These are phyloP conservation scores for Aphanomyces invadans DNA, from an alignment of 352 stramenopile species.

Conservation along the genomic window DNA sequence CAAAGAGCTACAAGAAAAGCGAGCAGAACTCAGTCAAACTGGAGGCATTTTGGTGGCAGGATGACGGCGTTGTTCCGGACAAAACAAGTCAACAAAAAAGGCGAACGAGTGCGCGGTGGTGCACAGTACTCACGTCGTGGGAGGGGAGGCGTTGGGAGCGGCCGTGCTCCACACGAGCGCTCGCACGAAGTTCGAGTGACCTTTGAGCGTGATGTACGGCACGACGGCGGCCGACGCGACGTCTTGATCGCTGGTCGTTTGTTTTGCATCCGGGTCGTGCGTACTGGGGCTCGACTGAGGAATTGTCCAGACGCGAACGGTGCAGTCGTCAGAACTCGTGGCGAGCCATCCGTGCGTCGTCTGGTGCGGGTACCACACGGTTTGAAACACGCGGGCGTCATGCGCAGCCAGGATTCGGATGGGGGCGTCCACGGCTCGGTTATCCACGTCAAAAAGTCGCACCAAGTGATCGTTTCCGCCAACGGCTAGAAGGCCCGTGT, in stretches of 20 bases:
- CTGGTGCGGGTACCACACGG: constrained; percentile 14
- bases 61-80: too few species aligned
- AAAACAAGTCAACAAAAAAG: too few species aligned
- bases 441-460: constrained; percentile 18
- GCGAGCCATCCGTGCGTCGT: constrained; percentile 3
- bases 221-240: background rate
- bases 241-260: background rate
- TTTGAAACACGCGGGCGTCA: constrained; percentile 18
- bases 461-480: constrained; percentile 23
- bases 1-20: too few species aligned
- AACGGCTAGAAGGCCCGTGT: constrained; percentile 12
- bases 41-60: too few species aligned
- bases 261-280: background rate
- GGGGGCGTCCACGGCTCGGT: background rate
- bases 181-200: constrained; percentile 27
- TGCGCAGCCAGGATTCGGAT: constrained; percentile 13
- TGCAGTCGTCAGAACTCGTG: constrained; percentile 22
- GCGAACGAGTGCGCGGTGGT: too few species aligned
- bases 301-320: constrained; percentile 21
- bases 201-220: constrained; percentile 21
- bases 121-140: too few species aligned
- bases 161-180: constrained; percentile 27
- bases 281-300: too few species aligned
- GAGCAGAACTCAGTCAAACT: too few species aligned
- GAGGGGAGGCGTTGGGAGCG: too few species aligned